Percentiles rank a stretch among this genome's conserved stretches.
Evolutionary conservation across 2,329 filamentous ascomycete species (phyloP).

Genomic region (Grosmannia serpens): DNA sequence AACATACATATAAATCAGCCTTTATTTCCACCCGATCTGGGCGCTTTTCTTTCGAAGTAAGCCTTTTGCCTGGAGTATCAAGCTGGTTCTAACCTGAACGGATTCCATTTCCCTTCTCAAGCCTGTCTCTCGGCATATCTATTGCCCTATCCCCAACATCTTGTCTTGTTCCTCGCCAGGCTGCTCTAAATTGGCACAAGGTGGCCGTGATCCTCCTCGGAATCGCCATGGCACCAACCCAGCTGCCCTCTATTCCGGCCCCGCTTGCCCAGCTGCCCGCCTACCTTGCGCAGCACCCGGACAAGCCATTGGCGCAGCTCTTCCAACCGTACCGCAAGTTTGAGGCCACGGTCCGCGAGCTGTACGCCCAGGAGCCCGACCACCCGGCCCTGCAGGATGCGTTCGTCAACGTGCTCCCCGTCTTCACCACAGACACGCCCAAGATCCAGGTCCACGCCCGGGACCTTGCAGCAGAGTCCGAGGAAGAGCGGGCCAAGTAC

Average conservation of each 20-base stretch:
- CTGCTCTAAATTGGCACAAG: too few species aligned
- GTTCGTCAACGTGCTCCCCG: constrained; percentile 51
- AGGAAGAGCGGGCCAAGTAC: constrained; percentile 51
- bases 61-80: too few species aligned
- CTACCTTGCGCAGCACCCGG: constrained; percentile 43
- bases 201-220: too few species aligned
- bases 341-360: constrained; percentile 52
- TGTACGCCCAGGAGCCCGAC: constrained; percentile 57
- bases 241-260: constrained; percentile 34
- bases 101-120: too few species aligned
- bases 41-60: too few species aligned
- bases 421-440: constrained; percentile 47
- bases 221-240: constrained; percentile 22
- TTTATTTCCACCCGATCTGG: too few species aligned
- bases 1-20: too few species aligned
- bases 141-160: too few species aligned
- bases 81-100: too few species aligned
- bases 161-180: too few species aligned
- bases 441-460: constrained; percentile 52
- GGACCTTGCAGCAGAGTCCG: constrained; percentile 42
- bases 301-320: constrained; percentile 43
- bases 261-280: constrained; percentile 31
- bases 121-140: too few species aligned
- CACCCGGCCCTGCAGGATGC: constrained; percentile 45
- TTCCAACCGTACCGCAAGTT: constrained; percentile 56